Evolutionary conservation across 2,329 filamentous ascomycete genomes (phyloP), one percentile per base, ranked within the genome.

Genomic region (Trichoderma simmonsii): DNA sequence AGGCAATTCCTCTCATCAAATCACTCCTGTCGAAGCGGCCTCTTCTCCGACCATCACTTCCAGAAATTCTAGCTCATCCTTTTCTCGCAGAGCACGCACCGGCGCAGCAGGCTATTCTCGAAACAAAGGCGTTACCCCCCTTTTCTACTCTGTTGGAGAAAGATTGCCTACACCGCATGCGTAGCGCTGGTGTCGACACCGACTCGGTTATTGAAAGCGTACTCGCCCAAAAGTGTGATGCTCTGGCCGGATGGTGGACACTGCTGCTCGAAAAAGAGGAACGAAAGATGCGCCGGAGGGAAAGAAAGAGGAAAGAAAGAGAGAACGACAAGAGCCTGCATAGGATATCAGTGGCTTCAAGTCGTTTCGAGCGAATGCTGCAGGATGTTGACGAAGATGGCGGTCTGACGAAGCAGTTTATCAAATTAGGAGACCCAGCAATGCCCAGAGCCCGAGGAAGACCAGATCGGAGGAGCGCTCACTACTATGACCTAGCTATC

Each of bases 161-260:
- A 80, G 94, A 97, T 61, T 97, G 94, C 0, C 82, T 99, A 30
- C 91, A 97, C 74, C 89, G 96, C 28, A 98, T 99, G 95, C 92
- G 93, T 72, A 93, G 92, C 75, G 94, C 96, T 6, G 96, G 96
- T 0, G 94, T 98, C 28, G 93, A 98, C 78, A 96, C 97, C 72
- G 96, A 99, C 79, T 88, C 92, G 73, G 93, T 99, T 8, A 95
- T 98, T 74, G 95, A 98, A 79, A 97, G 96, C 77, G 96, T 99
- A 3, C 82, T 97, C 43, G 90, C 94, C 4, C 94, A 97, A 80
- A 89, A 93, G 75, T 98, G 96, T 78, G 95, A 99, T 81, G 88
- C 92, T 6, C 84, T 99, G 63, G 93, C 94, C 65, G 96, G 96
- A 6, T 99, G 96, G 96, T 99, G 96, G 96, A 93, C 93, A 3